Evolutionary conservation across 106 monocot species (phyloP).

Genomic region (Dioscorea alata): DNA sequence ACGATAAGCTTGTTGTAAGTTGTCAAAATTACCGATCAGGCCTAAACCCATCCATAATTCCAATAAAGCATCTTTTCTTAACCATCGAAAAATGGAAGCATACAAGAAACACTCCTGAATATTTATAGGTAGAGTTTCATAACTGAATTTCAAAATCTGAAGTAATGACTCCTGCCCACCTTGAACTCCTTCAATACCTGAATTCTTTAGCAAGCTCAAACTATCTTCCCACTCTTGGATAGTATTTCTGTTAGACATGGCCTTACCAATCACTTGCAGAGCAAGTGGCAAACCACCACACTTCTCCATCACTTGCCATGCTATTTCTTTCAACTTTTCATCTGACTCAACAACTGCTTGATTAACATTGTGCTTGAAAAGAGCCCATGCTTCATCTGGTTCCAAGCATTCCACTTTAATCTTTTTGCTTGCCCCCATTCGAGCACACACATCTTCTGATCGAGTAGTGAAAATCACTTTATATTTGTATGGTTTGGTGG

Average conservation of each 20-base stretch:
- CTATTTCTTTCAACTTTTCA: neutral
- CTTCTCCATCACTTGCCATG: neutral
- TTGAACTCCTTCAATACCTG: neutral
- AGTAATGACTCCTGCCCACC: neutral
- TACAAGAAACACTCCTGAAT: slow-evolving; percentile 18
- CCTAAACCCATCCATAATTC: slow-evolving; percentile 22
- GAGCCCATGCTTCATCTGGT: neutral
- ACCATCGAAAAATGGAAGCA: slow-evolving; percentile 7
- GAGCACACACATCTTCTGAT: neutral
- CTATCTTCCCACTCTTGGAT: slow-evolving; percentile 1
- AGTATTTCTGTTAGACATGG: neutral
- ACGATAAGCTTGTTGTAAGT: neutral
- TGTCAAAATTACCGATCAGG: neutral
- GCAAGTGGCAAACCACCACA: slow-evolving; percentile 14
- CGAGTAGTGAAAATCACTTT: slow-evolving; percentile 11
- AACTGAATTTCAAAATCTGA: slow-evolving; percentile 15
- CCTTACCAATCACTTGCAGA: neutral
- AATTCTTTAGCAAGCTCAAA: neutral
- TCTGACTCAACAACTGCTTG: neutral
- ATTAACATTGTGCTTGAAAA: slow-evolving; percentile 6
- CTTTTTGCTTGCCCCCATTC: neutral
- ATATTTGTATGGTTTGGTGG: no score
- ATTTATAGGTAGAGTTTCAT: slow-evolving; percentile 1
- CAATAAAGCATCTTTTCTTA: slow-evolving; percentile 6
- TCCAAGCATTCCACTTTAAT: slow-evolving; percentile 4